Base-by-base conservation (phyloP, 352 stramenopile genomes). In the Globisporangium nagaii region DNA sequence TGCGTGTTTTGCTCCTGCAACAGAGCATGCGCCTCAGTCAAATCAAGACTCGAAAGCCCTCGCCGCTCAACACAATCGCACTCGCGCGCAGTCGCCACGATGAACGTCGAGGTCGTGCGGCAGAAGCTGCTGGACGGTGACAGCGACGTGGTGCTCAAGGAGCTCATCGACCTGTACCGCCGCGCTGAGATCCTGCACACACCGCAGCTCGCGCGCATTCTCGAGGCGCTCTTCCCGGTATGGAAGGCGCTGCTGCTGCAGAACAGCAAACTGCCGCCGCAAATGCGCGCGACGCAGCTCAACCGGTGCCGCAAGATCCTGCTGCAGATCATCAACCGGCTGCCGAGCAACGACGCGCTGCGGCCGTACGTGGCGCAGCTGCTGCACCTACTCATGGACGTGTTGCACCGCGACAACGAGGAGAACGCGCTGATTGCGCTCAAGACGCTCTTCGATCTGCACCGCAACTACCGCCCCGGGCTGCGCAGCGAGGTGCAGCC, bases 381-480 rank as follows among this genome's bases (percentile, higher is more conserved):
- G 46, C 72, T 99, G 40, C 84, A 90, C 25, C 59, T 98, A 47
- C 78, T 95, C 20, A 96, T 98, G 65, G 81, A 96, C 53, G 92
- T 98, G 32, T 68, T 99, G 42, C 82, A 90, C 37, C 73, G 86
- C 32, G 97, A 99, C 68, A 98, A 98, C 64, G 96, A 99, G 70
- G 95, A 98, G 37, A 99, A 99, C 73, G 91, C 90, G 24, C 73
- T 98, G 17, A 74, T 98, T 51, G 92, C 88, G 53, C 71, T 98
- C 40, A 88, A 95, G 57, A 98, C 97, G 57, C 90, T 99, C 31
- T 98, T 98, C 65, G 94, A 98, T 55, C 67, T 99, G 53, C 95
- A 98, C 70, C 98, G 98, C 58, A 97, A 96, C 60, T 98, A 98
- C 69, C 84, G 92, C 7, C 81, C 90, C 0, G 76, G 71, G 8